phyloP scores from a whole-genome alignment of 1,139 yeast genomes.

The Saccharomyces hybrid region DNA sequence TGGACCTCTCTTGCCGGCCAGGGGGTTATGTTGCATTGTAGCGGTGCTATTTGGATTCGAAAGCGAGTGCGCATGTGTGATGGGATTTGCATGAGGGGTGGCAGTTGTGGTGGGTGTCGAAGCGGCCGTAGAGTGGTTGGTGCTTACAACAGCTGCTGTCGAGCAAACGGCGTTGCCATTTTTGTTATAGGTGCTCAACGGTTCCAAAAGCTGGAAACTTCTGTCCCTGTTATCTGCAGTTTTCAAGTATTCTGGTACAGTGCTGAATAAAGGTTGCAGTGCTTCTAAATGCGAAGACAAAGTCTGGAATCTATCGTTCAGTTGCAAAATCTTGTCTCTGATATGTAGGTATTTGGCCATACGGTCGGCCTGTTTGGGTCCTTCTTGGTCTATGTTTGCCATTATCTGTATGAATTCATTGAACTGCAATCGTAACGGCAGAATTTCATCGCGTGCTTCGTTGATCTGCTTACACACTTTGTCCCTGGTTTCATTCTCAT shows the following conservation, averaged over 20 bases:
- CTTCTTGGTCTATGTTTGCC: slow-evolving; percentile 18
- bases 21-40: neutral
- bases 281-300: slow-evolving; percentile 21
- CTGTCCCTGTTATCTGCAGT: slow-evolving; percentile 16
- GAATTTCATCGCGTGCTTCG: slow-evolving; percentile 17
- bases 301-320: slow-evolving; percentile 19
- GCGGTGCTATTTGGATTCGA: slow-evolving; percentile 11
- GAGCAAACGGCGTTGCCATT: slow-evolving; percentile 12
- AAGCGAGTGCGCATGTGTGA: neutral
- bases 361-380: neutral
- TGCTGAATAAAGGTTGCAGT: slow-evolving; percentile 24
- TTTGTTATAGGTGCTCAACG: slow-evolving; percentile 9
- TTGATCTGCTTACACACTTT: slow-evolving; percentile 9
- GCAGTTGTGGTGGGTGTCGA: slow-evolving; percentile 9
- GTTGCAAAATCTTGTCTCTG: slow-evolving; percentile 17
- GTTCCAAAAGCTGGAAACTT: slow-evolving; percentile 24
- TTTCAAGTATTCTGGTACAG: slow-evolving; percentile 18
- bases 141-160: slow-evolving; percentile 24
- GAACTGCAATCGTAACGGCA: slow-evolving; percentile 26
- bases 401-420: slow-evolving; percentile 25
- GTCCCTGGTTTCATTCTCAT: slow-evolving; percentile 9
- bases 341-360: slow-evolving; percentile 6
- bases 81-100: slow-evolving; percentile 7
- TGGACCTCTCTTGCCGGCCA: neutral
- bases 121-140: slow-evolving; percentile 12